A percentile compares a stretch with the other conserved stretches of the same genome.
Conservation (phyloP, 805 yeast genomes). For the Ogataea saltuana region DNA sequence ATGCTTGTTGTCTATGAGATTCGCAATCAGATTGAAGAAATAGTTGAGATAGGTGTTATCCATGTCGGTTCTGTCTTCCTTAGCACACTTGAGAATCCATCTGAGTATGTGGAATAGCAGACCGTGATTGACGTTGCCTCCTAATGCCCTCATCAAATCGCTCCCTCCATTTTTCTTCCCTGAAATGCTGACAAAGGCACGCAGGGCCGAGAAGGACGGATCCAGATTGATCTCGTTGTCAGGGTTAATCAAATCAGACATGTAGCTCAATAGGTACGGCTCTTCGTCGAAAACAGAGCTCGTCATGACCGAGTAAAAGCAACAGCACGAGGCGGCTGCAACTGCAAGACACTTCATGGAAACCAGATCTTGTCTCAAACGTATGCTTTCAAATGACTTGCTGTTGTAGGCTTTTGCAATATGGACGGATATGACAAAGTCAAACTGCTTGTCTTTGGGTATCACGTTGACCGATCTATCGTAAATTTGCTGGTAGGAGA, state of each 20-base stretch:
- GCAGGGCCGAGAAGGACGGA: slow-evolving; percentile 59
- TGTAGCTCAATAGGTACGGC: slow-evolving; percentile 64
- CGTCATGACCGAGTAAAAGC: slow-evolving; percentile 57
- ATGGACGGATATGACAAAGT: slow-evolving; percentile 60
- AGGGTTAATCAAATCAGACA: slow-evolving; percentile 73
- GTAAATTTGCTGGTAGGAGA: slow-evolving; percentile 60
- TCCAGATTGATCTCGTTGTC: slow-evolving; percentile 55
- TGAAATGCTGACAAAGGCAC: slow-evolving; percentile 69
- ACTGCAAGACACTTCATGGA: slow-evolving; percentile 66
- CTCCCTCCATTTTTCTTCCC: slow-evolving; percentile 67
- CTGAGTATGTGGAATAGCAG: slow-evolving; percentile 70
- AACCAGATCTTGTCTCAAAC: slow-evolving; percentile 58
- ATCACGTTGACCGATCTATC: slow-evolving; percentile 57
- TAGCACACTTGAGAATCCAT: slow-evolving; percentile 53
- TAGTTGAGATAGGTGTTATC: slow-evolving; percentile 34
- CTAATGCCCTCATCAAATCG: slow-evolving; percentile 73
- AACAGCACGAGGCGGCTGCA: slow-evolving; percentile 60
- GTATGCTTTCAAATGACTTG: slow-evolving; percentile 51
- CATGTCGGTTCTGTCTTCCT: slow-evolving; percentile 32
- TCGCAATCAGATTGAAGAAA: slow-evolving; percentile 62
- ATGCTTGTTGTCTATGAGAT: slow-evolving; percentile 56
- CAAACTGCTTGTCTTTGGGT: slow-evolving; percentile 65
- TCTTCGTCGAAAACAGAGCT: slow-evolving; percentile 70
- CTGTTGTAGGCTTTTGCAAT: slow-evolving; percentile 71
- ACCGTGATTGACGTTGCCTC: slow-evolving; percentile 89